Conservation (phyloP, 2,329 filamentous ascomycete genomes). For the Phaeomoniella chlamydospora region DNA sequence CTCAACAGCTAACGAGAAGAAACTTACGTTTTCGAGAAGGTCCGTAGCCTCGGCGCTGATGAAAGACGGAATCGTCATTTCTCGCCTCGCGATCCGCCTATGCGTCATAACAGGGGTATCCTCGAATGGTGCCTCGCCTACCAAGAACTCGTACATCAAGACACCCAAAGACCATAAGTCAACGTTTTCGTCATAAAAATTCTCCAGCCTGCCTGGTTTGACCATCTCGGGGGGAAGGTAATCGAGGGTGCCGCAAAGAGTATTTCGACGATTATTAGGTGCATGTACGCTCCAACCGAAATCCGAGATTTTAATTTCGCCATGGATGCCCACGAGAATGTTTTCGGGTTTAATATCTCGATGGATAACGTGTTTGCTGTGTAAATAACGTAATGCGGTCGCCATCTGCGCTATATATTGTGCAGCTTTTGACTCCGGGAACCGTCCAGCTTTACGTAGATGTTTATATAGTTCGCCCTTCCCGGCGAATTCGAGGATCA, state of each 20-base stretch:
- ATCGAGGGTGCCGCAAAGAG: constrained; percentile 93
- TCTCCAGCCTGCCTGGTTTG: constrained; percentile 62
- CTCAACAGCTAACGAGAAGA: not conserved
- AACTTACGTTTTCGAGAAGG: constrained; percentile 71
- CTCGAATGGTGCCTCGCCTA: constrained; percentile 93
- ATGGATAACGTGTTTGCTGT: constrained; percentile 96
- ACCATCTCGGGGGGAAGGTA: constrained; percentile 98
- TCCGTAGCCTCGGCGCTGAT: constrained; percentile 83
- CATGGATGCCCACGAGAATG: constrained; percentile 88
- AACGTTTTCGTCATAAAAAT: constrained; percentile 89
- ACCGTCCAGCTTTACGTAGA: constrained; percentile 60
- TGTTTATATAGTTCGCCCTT: constrained; percentile 84
- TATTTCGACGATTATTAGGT: constrained; percentile 82
- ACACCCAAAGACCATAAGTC: constrained; percentile 94
- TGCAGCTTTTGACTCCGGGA: constrained; percentile 74
- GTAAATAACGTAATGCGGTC: constrained; percentile 75
- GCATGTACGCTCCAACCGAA: constrained; percentile 98
- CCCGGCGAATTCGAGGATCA: constrained; percentile 76
- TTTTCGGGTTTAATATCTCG: constrained; percentile 97
- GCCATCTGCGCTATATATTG: constrained; percentile 86
- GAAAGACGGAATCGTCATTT: constrained; percentile 85
- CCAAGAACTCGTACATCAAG: constrained; percentile 88
- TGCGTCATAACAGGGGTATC: constrained; percentile 93
- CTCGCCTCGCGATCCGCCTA: constrained; percentile 69
- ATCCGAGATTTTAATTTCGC: constrained; percentile 96